phyloP scores from a whole-genome alignment of 108 stramenopile species.

The Schizochytrium sp. region DNA sequence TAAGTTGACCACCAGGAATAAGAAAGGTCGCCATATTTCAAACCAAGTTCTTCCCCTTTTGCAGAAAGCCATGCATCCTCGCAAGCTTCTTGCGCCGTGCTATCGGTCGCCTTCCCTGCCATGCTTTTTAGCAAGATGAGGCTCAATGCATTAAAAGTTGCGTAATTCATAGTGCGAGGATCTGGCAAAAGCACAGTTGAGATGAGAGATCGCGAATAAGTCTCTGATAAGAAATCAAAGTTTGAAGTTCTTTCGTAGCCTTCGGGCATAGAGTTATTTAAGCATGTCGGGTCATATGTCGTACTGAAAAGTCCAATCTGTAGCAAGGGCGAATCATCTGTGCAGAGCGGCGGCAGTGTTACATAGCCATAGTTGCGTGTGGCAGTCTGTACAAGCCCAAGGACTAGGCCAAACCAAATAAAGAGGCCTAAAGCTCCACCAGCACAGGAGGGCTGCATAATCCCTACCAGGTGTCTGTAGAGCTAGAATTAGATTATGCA shows the following conservation, averaged over 20 bases:
- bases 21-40: too few species aligned
- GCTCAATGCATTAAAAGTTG: background rate
- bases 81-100: too few species aligned
- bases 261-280: background rate
- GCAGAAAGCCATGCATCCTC: too few species aligned
- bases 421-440: background rate
- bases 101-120: too few species aligned
- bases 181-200: background rate
- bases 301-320: background rate
- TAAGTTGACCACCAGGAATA: too few species aligned
- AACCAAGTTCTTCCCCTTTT: too few species aligned
- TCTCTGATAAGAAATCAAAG: background rate
- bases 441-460: background rate
- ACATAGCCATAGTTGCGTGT: background rate
- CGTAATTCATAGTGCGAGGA: background rate
- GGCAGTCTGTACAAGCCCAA: background rate
- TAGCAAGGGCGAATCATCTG: background rate
- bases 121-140: background rate
- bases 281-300: background rate
- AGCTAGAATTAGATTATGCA: too few species aligned
- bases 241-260: background rate
- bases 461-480: background rate
- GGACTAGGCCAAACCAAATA: background rate
- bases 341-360: constrained; percentile 37
- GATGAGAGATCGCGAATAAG: background rate